A percentile compares a stretch with the other conserved stretches of the same genome.
Conservation (phyloP, 768 basidiomycete genomes). For the Chalciporus chontae region DNA sequence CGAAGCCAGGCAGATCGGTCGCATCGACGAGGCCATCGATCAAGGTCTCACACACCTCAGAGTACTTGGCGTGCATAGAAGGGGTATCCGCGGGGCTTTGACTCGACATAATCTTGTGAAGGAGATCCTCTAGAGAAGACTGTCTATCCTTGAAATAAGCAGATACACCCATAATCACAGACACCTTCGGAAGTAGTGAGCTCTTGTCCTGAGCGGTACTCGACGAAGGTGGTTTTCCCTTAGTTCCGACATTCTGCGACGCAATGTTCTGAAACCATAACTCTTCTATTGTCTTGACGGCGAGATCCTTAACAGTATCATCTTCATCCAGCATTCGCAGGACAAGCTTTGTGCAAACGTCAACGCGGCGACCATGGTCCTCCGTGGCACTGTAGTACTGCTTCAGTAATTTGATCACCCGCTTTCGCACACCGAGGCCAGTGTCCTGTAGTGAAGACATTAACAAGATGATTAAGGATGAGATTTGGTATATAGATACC, state of each 20-base stretch:
- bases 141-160: constrained; percentile 80
- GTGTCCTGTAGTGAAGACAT: constrained; percentile 62
- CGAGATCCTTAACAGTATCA: constrained; percentile 91
- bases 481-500: constrained; percentile 43
- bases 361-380: constrained; percentile 57
- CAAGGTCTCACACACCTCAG: constrained; percentile 77
- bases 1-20: constrained; percentile 72
- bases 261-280: constrained; percentile 68
- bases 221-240: constrained; percentile 32
- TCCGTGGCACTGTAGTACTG: constrained; percentile 69
- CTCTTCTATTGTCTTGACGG: constrained; percentile 86
- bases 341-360: constrained; percentile 81
- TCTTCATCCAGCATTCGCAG: constrained; percentile 89
- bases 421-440: constrained; percentile 88
- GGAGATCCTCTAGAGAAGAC: constrained; percentile 77
- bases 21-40: constrained; percentile 91
- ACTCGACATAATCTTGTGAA: constrained; percentile 77
- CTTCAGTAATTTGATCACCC: constrained; percentile 92
- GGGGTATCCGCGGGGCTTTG: constrained; percentile 57
- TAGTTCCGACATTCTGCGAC: constrained; percentile 34
- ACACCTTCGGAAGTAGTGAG: constrained; percentile 59
- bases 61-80: constrained; percentile 62
- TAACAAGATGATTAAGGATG: neutral
- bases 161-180: constrained; percentile 82
- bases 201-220: constrained; percentile 47